Evolutionary conservation across 768 basidiomycete species (phyloP), one percentile per base, ranked within the genome.

Genomic region (Tricholoma furcatifolium): DNA sequence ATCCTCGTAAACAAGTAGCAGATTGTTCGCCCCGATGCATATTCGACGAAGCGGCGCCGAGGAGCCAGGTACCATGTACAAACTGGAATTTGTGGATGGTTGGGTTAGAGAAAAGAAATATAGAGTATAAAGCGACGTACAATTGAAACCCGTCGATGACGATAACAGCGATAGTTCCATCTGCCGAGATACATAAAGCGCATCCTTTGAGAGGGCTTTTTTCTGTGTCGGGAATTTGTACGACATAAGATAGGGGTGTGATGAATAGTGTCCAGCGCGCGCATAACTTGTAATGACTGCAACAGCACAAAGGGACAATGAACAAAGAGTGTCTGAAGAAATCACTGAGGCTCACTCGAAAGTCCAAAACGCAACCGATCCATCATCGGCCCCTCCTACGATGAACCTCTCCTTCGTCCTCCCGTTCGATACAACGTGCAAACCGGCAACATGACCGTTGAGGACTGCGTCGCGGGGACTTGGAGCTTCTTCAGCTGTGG

Each of bases 121-220:
- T 20, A 5, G 18, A 43, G 24, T 14, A 57, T 21, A 49, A 23
- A 30, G 8, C 14, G 14, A 69, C 89, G 60, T 63, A 95, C 95
- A 91, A 79, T 48, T 93, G 84, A 60, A 90, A 83, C 2, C 81
- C 84, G 45, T 87, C 85, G 9, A 91, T 67, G 0, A 74, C 78
- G 50, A 98, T 77, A n/a, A 92, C 79, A 0, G 85, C 92, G 54
- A 94, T 80, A 2, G 93, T 92, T 1, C 93, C 92, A 60, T 93
- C 91, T 24, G 72, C 63, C 1, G 93, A 81, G 6, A 91, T 66
- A 60, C 90, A 93, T 10, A 96, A 64, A 2, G 82, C 70, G 63
- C 87, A 88, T 3, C 84, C 88, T 41, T 76, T 75, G 20, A 95
- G 64, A 6, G 83, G 75, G 1, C 85, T 84, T 2, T 72, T 72